Evolutionary conservation across 106 monocot species (phyloP).

Genomic region (Dioscorea dumetorum): DNA sequence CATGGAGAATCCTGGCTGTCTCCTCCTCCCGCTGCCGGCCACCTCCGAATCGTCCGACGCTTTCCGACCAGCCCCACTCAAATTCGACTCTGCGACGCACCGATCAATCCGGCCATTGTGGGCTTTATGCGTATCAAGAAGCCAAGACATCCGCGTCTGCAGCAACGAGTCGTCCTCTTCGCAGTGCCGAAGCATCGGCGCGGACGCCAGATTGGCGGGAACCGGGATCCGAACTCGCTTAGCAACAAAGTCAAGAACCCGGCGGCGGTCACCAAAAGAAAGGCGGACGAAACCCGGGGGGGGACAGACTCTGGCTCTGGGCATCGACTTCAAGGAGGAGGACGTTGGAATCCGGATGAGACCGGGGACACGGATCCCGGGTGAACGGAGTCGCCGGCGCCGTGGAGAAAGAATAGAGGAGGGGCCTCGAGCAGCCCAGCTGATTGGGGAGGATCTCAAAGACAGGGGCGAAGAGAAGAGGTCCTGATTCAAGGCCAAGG

Average conservation of each 20-base stretch:
- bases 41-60: too few species aligned
- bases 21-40: too few species aligned
- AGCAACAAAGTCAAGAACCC: constrained; percentile 56
- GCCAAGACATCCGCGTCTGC: constrained; percentile 19
- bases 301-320: background rate
- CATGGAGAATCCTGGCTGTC: constrained; percentile 10
- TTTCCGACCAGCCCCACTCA: background rate
- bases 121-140: constrained; percentile 29
- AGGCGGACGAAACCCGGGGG: constrained; percentile 5
- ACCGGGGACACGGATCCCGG: constrained; percentile 34
- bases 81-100: constrained; percentile 9
- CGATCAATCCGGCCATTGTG: constrained; percentile 24
- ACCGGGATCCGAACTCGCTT: constrained; percentile 23
- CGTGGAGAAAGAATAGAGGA: constrained; percentile 51
- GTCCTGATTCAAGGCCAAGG: constrained; percentile 20
- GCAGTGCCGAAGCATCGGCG: constrained; percentile 31
- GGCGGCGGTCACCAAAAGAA: constrained; percentile 59
- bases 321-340: constrained; percentile 73
- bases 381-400: constrained; percentile 23
- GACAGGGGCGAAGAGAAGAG: constrained; percentile 64
- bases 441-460: constrained; percentile 53
- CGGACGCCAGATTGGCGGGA: constrained; percentile 19
- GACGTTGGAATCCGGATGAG: constrained; percentile 30
- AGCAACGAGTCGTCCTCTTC: constrained; percentile 11
- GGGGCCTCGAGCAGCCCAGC: constrained; percentile 21